phyloP scores from a whole-genome alignment of 768 basidiomycete genomes.

The Lentinula raphanica region DNA sequence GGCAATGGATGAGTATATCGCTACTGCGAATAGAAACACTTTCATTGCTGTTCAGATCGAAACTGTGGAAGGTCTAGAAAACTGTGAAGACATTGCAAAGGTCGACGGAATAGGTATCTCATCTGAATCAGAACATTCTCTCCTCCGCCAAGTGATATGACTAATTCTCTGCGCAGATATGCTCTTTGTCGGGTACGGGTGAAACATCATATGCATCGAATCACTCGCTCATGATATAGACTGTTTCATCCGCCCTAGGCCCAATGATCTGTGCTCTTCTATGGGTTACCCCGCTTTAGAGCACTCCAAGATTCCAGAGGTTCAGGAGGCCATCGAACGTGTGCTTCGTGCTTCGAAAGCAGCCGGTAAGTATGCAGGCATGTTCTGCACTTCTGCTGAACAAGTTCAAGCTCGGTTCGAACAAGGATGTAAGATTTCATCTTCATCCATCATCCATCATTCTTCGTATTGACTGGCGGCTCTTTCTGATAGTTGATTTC shows the following conservation, averaged over 20 bases:
- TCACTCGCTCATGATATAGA: background rate
- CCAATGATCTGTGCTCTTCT: constrained; percentile 14
- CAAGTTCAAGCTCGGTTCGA: constrained; percentile 12
- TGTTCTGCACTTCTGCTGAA: constrained; percentile 14
- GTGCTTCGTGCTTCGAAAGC: constrained; percentile 14
- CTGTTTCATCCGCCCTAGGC: background rate
- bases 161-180: constrained; percentile 6
- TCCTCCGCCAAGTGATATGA: background rate
- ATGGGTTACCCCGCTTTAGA: constrained; percentile 14
- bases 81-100: constrained; percentile 37
- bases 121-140: too few species aligned
- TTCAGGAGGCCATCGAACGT: constrained; percentile 13
- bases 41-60: constrained; percentile 44
- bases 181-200: constrained; percentile 12
- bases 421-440: constrained; percentile 13
- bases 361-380: constrained; percentile 16
- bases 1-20: constrained; percentile 31
- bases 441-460: background rate
- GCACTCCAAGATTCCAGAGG: constrained; percentile 13
- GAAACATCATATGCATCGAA: background rate
- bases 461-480: background rate
- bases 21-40: constrained; percentile 37
- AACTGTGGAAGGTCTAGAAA: constrained; percentile 35
- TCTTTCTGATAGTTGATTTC: constrained; percentile 11
- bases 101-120: constrained; percentile 38